Conservation (phyloP, 1,284 basidiomycete genomes). For the Ceratobasidium sp. region DNA sequence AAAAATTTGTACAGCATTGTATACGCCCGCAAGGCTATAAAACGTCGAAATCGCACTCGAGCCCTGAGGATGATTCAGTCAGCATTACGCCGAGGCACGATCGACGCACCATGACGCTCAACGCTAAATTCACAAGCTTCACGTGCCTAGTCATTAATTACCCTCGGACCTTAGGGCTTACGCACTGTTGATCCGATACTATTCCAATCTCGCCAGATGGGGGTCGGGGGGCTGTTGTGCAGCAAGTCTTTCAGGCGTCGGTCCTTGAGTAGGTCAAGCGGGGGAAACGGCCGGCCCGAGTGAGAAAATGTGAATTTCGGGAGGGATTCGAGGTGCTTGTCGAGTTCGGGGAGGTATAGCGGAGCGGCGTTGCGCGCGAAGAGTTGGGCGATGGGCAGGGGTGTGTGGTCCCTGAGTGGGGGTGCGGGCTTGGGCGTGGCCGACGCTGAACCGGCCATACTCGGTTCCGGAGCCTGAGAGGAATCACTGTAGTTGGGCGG, state of each 20-base stretch:
- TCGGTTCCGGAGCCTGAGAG: background rate
- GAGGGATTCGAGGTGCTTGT: conserved; percentile 59
- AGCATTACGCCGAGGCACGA: conserved; percentile 11
- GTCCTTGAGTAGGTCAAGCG: conserved; percentile 63
- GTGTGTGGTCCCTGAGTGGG: conserved; percentile 50
- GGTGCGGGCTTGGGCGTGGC: background rate
- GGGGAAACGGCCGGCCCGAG: conserved; percentile 55
- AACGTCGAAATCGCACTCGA: conserved; percentile 69
- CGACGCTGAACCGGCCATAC: background rate
- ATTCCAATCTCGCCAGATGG: conserved; percentile 62
- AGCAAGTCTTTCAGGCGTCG: conserved; percentile 65
- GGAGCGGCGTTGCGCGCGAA: conserved; percentile 64
- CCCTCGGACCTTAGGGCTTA: background rate
- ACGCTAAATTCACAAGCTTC: conserved; percentile 49
- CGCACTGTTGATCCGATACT: conserved; percentile 55
- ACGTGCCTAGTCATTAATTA: conserved; percentile 6
- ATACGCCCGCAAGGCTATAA: conserved; percentile 70
- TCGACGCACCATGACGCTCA: conserved; percentile 61
- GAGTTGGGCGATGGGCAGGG: conserved; percentile 61
- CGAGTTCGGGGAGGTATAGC: conserved; percentile 64
- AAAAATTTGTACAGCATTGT: conserved; percentile 72
- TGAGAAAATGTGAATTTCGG: conserved; percentile 50
- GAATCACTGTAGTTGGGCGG: background rate
- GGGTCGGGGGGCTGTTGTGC: conserved; percentile 56
- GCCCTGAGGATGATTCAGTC: conserved; percentile 53